Percentiles rank a stretch among this genome's conserved stretches.
Conservation (phyloP, 306 rosid species). For the Abrus precatorius region DNA sequence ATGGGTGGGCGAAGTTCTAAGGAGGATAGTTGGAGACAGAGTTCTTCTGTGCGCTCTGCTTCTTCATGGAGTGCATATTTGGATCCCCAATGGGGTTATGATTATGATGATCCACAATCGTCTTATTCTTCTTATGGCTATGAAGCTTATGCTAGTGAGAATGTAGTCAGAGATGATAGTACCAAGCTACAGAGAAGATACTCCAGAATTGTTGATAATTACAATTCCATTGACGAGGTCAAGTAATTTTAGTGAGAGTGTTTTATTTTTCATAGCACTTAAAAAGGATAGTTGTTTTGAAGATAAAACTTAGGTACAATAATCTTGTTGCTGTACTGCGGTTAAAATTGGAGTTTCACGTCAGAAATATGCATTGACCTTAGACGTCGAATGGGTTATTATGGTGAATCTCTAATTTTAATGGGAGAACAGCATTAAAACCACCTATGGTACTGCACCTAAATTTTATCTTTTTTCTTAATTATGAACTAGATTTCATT, state of each 20-base stretch:
- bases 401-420: no score
- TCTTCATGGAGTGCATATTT: constrained; percentile 53
- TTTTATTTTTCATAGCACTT: no score
- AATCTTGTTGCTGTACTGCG: no score
- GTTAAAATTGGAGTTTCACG: no score
- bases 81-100: constrained; percentile 43
- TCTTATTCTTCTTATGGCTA: constrained; percentile 42
- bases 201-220: constrained; percentile 67
- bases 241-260: not conserved
- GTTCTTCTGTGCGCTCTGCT: constrained; percentile 47
- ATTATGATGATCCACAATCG: constrained; percentile 54
- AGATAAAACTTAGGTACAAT: no score
- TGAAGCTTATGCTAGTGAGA: constrained; percentile 31
- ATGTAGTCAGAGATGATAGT: not conserved
- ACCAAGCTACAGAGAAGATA: constrained; percentile 63
- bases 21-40: constrained; percentile 51
- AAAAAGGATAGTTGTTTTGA: no score
- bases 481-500: not conserved
- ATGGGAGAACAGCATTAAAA: no score
- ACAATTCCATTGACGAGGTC: constrained; percentile 66
- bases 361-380: no score
- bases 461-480: not conserved
- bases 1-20: constrained; percentile 71
- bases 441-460: no score
- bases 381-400: no score